A percentile compares a stretch with the other conserved stretches of the same genome.
Evolutionary conservation across 768 basidiomycete species (phyloP).

Genomic region (Leccinum obscurum): DNA sequence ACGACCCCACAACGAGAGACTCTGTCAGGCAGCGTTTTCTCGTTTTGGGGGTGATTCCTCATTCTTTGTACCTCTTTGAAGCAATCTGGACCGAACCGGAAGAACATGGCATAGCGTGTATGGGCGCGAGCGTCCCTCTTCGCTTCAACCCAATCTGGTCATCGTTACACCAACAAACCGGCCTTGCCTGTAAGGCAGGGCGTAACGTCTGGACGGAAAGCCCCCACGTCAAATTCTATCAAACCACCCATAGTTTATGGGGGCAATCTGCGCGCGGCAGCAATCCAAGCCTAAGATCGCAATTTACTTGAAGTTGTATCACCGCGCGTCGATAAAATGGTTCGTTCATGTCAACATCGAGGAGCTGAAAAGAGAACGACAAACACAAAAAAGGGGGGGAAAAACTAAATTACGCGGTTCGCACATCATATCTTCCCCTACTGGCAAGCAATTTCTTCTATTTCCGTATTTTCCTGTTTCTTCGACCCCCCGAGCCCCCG

Average conservation of each 20-base stretch:
- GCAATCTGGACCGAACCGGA: too few relatives aligned
- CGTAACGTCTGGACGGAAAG: constrained; percentile 55
- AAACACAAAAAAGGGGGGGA: neutral
- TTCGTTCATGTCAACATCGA: neutral
- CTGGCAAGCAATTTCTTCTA: neutral
- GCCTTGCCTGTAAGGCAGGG: constrained; percentile 45
- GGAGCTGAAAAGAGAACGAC: neutral
- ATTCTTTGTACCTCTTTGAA: neutral
- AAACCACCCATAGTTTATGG: constrained; percentile 28
- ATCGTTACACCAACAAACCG: neutral
- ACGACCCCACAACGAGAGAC: too few relatives aligned
- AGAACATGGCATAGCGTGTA: too few relatives aligned
- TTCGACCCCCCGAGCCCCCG: neutral
- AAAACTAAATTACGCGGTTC: neutral
- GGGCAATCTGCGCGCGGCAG: neutral
- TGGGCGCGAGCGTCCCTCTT: too few relatives aligned
- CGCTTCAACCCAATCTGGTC: neutral
- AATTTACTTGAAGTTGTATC: neutral
- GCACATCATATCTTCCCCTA: neutral
- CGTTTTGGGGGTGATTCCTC: neutral
- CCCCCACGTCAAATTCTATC: constrained; percentile 66
- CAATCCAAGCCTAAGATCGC: neutral
- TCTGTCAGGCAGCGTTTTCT: too few relatives aligned
- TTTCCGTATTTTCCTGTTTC: neutral
- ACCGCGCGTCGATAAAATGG: neutral